A percentile compares a stretch with the other conserved stretches of the same genome.
phyloP scores from a whole-genome alignment of 495 filamentous ascomycete genomes.

The Aspergillus indologenus region DNA sequence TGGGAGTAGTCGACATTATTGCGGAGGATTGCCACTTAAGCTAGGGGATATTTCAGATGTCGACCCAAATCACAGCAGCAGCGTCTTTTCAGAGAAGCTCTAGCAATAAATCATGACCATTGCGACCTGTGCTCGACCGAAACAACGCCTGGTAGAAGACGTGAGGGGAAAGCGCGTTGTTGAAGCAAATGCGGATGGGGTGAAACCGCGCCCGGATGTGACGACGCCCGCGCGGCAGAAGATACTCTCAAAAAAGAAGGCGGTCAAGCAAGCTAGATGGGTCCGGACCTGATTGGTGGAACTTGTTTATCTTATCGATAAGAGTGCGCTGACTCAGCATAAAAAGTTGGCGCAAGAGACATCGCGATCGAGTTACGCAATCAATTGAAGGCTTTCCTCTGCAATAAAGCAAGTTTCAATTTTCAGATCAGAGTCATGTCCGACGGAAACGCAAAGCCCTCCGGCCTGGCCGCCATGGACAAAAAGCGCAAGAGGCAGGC shows the following conservation, averaged over 20 bases:
- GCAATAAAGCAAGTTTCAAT: not conserved
- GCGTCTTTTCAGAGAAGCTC: not conserved
- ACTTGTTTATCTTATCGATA: constrained; percentile 32
- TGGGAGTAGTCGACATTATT: constrained; percentile 39
- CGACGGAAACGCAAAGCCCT: constrained; percentile 12
- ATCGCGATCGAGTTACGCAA: not conserved
- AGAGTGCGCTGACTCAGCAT: constrained; percentile 30
- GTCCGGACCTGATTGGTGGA: constrained; percentile 21
- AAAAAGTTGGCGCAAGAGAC: constrained; percentile 15
- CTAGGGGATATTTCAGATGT: too few relatives aligned
- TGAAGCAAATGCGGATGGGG: not conserved
- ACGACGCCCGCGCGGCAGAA: not conserved
- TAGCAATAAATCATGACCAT: not conserved
- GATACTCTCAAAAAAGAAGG: not conserved
- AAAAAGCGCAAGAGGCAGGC: constrained; percentile 53
- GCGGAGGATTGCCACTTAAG: not conserved
- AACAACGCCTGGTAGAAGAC: not conserved
- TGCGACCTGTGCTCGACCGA: not conserved
- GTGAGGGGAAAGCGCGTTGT: not conserved
- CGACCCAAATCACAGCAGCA: too few relatives aligned
- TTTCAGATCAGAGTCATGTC: constrained; percentile 13
- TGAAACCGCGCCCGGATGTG: not conserved
- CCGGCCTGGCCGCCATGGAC: constrained; percentile 37
- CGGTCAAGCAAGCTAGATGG: constrained; percentile 4
- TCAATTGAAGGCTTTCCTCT: constrained; percentile 2